Conservation (phyloP, 345 rosid species). For the Crucihimalaya himalaica region DNA sequence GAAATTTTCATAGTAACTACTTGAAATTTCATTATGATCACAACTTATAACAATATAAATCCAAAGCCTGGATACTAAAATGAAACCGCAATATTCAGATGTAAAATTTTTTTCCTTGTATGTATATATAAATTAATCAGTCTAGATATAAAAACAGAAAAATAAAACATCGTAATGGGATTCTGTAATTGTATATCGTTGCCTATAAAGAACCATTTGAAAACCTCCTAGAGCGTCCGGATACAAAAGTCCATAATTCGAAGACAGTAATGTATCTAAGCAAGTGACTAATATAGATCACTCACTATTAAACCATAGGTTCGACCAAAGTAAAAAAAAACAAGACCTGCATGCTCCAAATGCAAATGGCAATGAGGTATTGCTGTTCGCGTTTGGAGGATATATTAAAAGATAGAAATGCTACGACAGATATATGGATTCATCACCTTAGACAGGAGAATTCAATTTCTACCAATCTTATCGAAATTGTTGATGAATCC, state of each 20-base stretch:
- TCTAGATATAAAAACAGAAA: neutral
- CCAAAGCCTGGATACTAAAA: neutral
- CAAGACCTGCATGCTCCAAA: neutral
- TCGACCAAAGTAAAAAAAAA: slow-evolving; percentile 5
- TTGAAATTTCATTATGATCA: neutral
- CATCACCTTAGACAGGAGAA: slow-evolving; percentile 4
- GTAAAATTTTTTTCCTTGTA: neutral
- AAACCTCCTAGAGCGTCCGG: neutral
- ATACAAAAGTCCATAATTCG: slow-evolving; percentile 17
- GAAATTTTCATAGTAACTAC: neutral
- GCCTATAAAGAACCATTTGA: neutral
- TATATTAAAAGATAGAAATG: neutral
- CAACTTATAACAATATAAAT: neutral
- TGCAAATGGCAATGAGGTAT: neutral
- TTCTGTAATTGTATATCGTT: neutral
- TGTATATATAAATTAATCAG: neutral
- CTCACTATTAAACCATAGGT: slow-evolving; percentile 6
- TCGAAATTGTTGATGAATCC: neutral
- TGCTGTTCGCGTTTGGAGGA: neutral
- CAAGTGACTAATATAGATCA: slow-evolving; percentile 19
- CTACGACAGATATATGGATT: neutral
- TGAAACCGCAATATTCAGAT: too few species aligned
- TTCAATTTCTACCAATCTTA: neutral
- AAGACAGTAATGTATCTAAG: neutral
- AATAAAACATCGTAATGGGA: neutral